phyloP scores from a whole-genome alignment of 2,329 filamentous ascomycete genomes.

The Periconia macrospinosa region DNA sequence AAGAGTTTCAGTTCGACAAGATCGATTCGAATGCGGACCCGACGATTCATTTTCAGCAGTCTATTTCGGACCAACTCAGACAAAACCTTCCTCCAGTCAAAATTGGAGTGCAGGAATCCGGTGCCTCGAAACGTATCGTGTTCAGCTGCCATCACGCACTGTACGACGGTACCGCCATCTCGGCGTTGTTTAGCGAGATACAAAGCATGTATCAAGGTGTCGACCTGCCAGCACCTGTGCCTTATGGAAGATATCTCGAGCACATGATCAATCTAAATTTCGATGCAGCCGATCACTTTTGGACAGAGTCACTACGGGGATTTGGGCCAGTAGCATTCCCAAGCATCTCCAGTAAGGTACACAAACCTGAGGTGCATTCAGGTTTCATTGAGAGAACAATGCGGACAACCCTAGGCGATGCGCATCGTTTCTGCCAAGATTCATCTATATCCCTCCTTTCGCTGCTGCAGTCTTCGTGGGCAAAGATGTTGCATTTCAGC shows the following conservation, averaged over 20 bases:
- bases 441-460: conserved; percentile 57
- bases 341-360: conserved; percentile 28
- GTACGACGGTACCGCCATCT: conserved; percentile 82
- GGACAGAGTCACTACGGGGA: conserved; percentile 59
- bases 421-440: conserved; percentile 24
- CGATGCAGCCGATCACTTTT: conserved; percentile 63
- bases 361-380: not conserved
- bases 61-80: conserved; percentile 54
- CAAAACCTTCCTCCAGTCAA: conserved; percentile 38
- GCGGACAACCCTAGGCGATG: conserved; percentile 20
- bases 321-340: conserved; percentile 53
- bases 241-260: conserved; percentile 67
- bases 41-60: conserved; percentile 44
- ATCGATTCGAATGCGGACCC: conserved; percentile 24
- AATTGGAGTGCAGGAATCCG: conserved; percentile 29
- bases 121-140: conserved; percentile 38
- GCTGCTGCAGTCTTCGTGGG: conserved; percentile 73
- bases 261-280: conserved; percentile 57
- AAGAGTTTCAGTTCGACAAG: conserved; percentile 47
- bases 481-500: conserved; percentile 61
- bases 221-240: conserved; percentile 52
- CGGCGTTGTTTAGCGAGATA: conserved; percentile 69
- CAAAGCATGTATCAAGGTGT: conserved; percentile 58
- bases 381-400: conserved; percentile 31
- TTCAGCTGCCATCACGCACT: conserved; percentile 76